Evolutionary conservation across 2,329 filamentous ascomycete genomes (phyloP).

Genomic region (Trichophyton benhamiae): DNA sequence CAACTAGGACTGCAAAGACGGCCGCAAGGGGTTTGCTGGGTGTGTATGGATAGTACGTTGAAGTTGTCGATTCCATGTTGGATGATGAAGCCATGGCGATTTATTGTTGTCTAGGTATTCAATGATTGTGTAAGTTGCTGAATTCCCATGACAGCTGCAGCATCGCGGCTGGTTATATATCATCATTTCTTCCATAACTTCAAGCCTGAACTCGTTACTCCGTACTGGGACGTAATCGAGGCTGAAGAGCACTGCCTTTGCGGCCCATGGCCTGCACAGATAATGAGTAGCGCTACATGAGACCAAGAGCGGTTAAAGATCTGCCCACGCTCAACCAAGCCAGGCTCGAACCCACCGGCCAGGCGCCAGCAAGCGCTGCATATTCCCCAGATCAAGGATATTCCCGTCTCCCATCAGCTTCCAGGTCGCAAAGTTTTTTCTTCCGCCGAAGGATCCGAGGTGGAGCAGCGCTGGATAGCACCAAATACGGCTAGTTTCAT

Average conservation of each 20-base stretch:
- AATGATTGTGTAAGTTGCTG: background rate
- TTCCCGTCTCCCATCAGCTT: background rate
- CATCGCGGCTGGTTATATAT: background rate
- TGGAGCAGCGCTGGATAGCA: background rate
- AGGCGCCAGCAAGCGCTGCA: background rate
- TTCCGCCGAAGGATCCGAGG: background rate
- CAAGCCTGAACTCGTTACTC: background rate
- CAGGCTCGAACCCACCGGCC: background rate
- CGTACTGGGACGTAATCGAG: background rate
- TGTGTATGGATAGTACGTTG: conserved; percentile 15
- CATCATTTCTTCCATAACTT: background rate
- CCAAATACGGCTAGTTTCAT: background rate
- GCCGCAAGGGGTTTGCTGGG: conserved; percentile 25
- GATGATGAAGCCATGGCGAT: background rate
- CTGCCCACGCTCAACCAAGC: background rate
- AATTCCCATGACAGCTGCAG: background rate
- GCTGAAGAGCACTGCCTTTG: background rate
- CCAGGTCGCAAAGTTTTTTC: background rate
- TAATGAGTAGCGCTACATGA: background rate
- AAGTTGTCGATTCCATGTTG: background rate
- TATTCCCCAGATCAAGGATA: background rate
- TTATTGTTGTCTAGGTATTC: background rate
- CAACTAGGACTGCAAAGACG: conserved; percentile 23
- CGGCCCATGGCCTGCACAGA: background rate
- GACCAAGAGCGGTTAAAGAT: background rate